Conservation (phyloP, 2,329 filamentous ascomycete species). For the Alternaria arborescens region DNA sequence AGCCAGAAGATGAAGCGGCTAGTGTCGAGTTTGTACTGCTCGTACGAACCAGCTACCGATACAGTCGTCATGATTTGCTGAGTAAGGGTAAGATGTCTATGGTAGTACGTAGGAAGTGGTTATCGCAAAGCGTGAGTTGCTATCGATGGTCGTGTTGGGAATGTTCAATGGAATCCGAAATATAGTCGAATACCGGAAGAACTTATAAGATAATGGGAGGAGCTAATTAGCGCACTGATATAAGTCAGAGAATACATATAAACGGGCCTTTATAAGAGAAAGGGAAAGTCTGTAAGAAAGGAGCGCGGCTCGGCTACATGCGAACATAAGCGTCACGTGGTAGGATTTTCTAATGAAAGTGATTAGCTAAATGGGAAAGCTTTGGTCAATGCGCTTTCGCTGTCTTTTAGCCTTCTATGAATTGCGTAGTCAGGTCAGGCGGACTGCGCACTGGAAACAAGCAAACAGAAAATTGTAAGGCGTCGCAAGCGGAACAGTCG, state of each 20-base stretch:
- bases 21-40: slow-evolving; percentile 5
- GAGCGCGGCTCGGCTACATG: neutral
- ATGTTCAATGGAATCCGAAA: neutral
- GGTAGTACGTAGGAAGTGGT: neutral
- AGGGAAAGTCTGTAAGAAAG: neutral
- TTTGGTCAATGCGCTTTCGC: neutral
- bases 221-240: neutral
- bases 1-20: slow-evolving; percentile 3
- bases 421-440: neutral
- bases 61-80: neutral
- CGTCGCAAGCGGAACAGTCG: neutral
- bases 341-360: neutral
- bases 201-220: neutral
- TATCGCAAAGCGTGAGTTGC: neutral
- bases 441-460: neutral
- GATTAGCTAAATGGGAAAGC: neutral
- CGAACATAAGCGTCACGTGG: neutral
- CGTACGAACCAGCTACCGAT: neutral
- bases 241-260: neutral
- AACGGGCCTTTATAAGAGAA: neutral
- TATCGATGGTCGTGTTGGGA: neutral
- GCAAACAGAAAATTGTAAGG: neutral
- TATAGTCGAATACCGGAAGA: neutral
- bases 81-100: neutral
- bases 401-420: neutral